phyloP scores from a whole-genome alignment of 2,329 filamentous ascomycete genomes.

The Biscogniauxia marginata region DNA sequence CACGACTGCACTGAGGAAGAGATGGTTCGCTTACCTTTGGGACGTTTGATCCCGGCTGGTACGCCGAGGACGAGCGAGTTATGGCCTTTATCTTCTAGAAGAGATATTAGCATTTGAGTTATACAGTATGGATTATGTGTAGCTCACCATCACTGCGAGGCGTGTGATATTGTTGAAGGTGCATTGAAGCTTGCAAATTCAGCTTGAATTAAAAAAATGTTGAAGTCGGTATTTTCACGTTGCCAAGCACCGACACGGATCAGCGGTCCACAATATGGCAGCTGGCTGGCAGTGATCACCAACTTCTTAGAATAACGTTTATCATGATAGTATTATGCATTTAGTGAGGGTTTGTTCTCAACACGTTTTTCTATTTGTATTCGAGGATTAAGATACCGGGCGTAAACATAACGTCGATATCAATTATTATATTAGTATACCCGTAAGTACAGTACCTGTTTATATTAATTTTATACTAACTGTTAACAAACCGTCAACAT shows the following conservation, averaged over 20 bases:
- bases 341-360: no score
- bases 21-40: constrained; percentile 16
- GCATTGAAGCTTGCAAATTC: not conserved
- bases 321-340: no score
- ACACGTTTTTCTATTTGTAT: no score
- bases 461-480: no score
- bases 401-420: no score
- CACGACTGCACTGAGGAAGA: constrained; percentile 2
- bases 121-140: no score
- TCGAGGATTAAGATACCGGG: no score
- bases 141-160: constrained; percentile 14
- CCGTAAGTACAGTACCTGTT: no score
- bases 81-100: constrained; percentile 64
- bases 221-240: not conserved
- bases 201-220: not conserved
- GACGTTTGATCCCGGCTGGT: constrained; percentile 66
- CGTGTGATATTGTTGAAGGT: not conserved
- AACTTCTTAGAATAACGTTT: no score
- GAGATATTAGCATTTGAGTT: constrained; percentile 5
- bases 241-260: not conserved
- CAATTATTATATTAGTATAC: no score
- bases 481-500: no score
- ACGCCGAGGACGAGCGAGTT: constrained; percentile 60
- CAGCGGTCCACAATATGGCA: not conserved
- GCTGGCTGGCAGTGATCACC: no score